phyloP scores from a whole-genome alignment of 164 flowering plant genomes.

The Macadamia integrifolia region DNA sequence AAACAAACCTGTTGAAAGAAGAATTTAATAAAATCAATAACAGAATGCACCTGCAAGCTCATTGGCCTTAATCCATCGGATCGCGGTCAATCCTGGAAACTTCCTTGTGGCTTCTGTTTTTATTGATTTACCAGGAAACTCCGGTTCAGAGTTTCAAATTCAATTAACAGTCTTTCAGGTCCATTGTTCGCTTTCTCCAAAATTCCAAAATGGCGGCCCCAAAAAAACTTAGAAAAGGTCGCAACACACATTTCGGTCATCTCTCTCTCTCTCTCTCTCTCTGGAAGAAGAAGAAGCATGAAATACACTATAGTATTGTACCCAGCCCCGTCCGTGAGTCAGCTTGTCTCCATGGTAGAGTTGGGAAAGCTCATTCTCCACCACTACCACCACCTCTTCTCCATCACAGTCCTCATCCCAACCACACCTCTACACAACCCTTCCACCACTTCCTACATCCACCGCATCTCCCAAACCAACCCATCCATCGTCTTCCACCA shows the following conservation, averaged over 20 bases:
- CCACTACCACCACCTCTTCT: slow-evolving; percentile 1
- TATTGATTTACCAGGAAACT: too few species aligned
- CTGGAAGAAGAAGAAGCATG: not conserved
- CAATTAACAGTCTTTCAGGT: too few species aligned
- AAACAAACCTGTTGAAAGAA: too few species aligned
- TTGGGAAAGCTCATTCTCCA: slow-evolving; percentile 10
- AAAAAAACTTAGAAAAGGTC: too few species aligned
- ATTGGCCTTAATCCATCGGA: too few species aligned
- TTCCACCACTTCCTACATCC: slow-evolving; percentile 1
- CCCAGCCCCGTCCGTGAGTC: not conserved
- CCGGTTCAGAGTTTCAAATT: too few species aligned
- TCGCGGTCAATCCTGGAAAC: too few species aligned
- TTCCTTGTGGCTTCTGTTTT: too few species aligned
- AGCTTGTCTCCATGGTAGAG: slow-evolving; percentile 7
- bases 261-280: not conserved
- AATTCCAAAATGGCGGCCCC: not conserved
- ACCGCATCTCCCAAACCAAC: slow-evolving; percentile 4
- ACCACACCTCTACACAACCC: not conserved
- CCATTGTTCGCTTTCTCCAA: too few species aligned
- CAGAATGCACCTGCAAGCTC: too few species aligned
- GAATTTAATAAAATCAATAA: too few species aligned
- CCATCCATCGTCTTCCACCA: slow-evolving; percentile 11
- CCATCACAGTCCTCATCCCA: slow-evolving; percentile 8
- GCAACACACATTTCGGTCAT: too few species aligned
- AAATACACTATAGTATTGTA: slow-evolving; percentile 4